Percentiles rank a stretch among this genome's conserved stretches.
phyloP scores from a whole-genome alignment of 176 grass and related monocot species.

The Dendrocalamus sinicus region DNA sequence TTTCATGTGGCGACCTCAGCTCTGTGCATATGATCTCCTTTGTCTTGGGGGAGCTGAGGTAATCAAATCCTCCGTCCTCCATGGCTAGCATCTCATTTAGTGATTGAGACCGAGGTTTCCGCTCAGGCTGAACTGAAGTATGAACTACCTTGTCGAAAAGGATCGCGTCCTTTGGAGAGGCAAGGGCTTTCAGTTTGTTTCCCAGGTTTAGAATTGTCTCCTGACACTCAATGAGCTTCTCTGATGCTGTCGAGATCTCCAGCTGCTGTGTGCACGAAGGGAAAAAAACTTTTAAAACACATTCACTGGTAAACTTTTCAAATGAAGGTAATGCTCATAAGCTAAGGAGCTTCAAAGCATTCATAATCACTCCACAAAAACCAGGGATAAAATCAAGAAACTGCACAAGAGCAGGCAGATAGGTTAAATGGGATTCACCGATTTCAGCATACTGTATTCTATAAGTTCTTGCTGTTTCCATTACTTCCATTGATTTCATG shows the following conservation, averaged over 20 bases:
- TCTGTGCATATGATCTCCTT: slow-evolving; percentile 61
- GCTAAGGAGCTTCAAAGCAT: not conserved
- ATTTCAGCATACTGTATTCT: not conserved
- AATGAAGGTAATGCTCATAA: not conserved
- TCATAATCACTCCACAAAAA: not conserved
- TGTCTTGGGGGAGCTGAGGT: slow-evolving; percentile 49
- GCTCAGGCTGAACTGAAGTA: slow-evolving; percentile 18
- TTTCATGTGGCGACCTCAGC: slow-evolving; percentile 1
- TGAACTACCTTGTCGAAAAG: slow-evolving; percentile 61
- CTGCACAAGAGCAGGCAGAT: not conserved
- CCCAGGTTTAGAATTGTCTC: slow-evolving; percentile 83
- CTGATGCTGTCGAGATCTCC: slow-evolving; percentile 72
- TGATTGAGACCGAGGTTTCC: slow-evolving; percentile 44
- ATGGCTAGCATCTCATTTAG: slow-evolving; percentile 54
- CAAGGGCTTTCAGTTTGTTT: slow-evolving; percentile 85
- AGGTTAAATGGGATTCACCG: not conserved
- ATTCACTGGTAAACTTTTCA: not conserved
- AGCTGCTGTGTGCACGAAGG: slow-evolving; percentile 45
- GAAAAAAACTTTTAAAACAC: not conserved
- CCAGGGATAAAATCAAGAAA: not conserved
- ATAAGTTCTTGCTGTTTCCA: not conserved
- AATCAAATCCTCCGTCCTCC: slow-evolving; percentile 42
- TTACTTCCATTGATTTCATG: not conserved
- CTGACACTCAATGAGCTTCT: slow-evolving; percentile 80
- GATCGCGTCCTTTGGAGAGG: slow-evolving; percentile 61